Evolutionary conservation across 2,329 filamentous ascomycete species (phyloP).

Genomic region (Bisporella sp.): DNA sequence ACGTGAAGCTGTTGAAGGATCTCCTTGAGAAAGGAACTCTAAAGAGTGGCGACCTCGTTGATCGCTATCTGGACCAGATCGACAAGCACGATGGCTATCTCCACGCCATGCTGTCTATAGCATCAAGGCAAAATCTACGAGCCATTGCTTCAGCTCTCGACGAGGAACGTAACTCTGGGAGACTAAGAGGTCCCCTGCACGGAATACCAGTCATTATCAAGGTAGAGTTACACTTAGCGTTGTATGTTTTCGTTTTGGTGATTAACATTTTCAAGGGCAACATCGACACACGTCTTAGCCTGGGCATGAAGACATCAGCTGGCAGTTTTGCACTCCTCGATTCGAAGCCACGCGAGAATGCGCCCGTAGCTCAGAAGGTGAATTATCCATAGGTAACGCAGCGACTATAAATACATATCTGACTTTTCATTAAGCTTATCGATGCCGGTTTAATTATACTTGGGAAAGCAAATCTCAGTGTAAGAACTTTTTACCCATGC

Average conservation of each 20-base stretch:
- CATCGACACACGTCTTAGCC: not conserved
- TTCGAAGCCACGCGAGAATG: not conserved
- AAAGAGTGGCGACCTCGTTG: not conserved
- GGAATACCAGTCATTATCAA: not conserved
- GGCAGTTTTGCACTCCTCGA: not conserved
- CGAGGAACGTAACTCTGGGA: not conserved
- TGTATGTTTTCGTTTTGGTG: no score
- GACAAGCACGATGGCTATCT: not conserved
- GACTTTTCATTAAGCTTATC: no score
- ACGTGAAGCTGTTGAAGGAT: not conserved
- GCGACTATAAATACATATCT: no score
- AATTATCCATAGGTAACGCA: no score
- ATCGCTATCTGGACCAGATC: not conserved
- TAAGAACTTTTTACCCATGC: not conserved
- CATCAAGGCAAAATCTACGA: not conserved
- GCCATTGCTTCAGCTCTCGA: not conserved
- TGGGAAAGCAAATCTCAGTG: slow-evolving; percentile 10
- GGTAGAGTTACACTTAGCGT: not conserved
- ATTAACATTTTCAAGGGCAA: no score
- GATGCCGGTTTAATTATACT: slow-evolving; percentile 11
- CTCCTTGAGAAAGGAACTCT: not conserved
- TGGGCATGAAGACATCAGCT: not conserved
- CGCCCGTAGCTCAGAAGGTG: not conserved
- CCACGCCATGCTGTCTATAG: not conserved
- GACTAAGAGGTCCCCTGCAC: not conserved